Evolutionary conservation across 345 rosid genomes (phyloP).

Genomic region (Lumnitzera littorea): DNA sequence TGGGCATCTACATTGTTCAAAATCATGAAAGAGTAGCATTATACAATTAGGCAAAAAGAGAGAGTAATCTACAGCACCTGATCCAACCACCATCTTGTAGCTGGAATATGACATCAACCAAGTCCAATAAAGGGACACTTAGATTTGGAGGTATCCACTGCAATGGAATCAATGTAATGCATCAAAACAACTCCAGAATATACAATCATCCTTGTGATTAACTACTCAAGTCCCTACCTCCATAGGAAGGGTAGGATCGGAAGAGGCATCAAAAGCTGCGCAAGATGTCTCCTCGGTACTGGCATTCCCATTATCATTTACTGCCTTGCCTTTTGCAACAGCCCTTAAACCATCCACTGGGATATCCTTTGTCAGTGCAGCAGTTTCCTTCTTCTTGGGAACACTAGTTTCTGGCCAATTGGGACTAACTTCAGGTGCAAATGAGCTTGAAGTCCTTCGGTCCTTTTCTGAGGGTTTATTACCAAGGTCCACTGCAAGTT

Average conservation of each 20-base stretch:
- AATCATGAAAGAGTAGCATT: neutral
- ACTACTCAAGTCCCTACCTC: slow-evolving; percentile 45
- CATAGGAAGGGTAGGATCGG: slow-evolving; percentile 47
- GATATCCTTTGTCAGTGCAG: slow-evolving; percentile 26
- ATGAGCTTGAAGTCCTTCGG: slow-evolving; percentile 28
- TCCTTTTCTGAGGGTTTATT: slow-evolving; percentile 47
- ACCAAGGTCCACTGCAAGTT: slow-evolving; percentile 54
- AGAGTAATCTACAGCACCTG: slow-evolving; percentile 37
- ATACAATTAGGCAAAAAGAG: neutral
- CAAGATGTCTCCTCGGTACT: slow-evolving; percentile 28
- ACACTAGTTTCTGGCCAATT: slow-evolving; percentile 32
- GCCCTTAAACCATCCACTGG: slow-evolving; percentile 23
- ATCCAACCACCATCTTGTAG: slow-evolving; percentile 99
- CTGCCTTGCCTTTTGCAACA: slow-evolving; percentile 28
- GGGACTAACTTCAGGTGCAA: slow-evolving; percentile 27
- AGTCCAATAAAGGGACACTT: slow-evolving; percentile 69
- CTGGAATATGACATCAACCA: slow-evolving; percentile 90
- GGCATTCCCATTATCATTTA: slow-evolving; percentile 32
- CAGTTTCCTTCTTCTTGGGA: slow-evolving; percentile 39
- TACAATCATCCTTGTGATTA: neutral
- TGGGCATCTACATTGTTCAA: neutral
- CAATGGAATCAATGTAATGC: slow-evolving; percentile 13
- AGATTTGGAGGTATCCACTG: slow-evolving; percentile 99
- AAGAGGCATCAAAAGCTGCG: slow-evolving; percentile 33
- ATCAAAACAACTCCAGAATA: slow-evolving; percentile 3